Base-by-base conservation (phyloP, 2,329 filamentous ascomycete species). In the Penicillium paneum region DNA sequence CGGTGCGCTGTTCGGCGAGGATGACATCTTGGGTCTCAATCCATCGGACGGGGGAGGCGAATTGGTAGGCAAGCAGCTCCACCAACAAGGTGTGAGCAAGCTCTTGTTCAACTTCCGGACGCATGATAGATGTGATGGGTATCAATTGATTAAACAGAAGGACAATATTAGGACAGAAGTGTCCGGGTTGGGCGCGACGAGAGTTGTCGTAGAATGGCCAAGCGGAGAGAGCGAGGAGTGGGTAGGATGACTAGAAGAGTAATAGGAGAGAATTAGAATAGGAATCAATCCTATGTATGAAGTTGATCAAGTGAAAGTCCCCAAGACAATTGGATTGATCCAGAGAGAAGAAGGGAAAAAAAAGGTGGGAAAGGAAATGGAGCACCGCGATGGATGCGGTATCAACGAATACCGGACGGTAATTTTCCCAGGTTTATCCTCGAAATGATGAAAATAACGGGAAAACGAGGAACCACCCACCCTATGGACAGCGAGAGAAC, bases 1-100 rank as follows among this genome's bases (percentile, higher is more conserved):
- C 94, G 47, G 94, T 95, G 49, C 87, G 89, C 79, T 96, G 94
- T 77, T 97, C 91, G 62, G 89, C 93, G 67, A 99, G 89, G 71
- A 99, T 94, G 67, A 99, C 94, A 93, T 99, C 94, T 79, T 99
- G 94, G 52, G 94, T 99, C 79, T 99, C 94, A 77, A 99, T 99
- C 94, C 94, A 99, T 86, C 94, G 88, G 67, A 99, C 94, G 47
- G 94, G 94, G 51, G 93, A 97, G 68, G 94, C 94, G 76, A 99
- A 99, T 75, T 99, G 94, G 78, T 97, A 99, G 81, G 94, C 94
- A 66, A 99, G 86, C 62, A 99, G 90, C 86, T 99, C 94, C 64
- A 99, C 90, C 73, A 99, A 89, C 78, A 99, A 85, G 65, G 93
- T 97, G 78, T 99, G 93, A 72, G 94, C 89, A 76, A 99, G 90